Percentiles rank a stretch among this genome's conserved stretches.
phyloP scores from a whole-genome alignment of 2,329 filamentous ascomycete species.

The Escovopsis sp. region DNA sequence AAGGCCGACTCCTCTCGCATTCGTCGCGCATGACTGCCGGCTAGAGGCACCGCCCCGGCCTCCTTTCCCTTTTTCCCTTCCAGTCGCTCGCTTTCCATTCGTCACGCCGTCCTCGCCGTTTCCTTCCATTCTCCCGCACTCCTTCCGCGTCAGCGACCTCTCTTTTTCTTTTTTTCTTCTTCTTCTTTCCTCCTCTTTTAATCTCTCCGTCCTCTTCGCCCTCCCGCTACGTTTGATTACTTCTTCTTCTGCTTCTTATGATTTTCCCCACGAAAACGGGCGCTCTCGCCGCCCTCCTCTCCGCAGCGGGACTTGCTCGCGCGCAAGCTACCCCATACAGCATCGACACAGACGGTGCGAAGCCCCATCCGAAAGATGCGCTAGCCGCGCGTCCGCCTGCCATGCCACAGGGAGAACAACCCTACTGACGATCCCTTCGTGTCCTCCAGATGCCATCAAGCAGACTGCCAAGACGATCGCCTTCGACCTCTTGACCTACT shows the following conservation, averaged over 20 bases:
- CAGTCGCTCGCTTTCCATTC: neutral
- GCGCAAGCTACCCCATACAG: constrained; percentile 3
- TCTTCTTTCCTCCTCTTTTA: too few species aligned
- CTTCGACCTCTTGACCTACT: constrained; percentile 31
- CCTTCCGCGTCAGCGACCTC: too few species aligned
- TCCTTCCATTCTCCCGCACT: too few species aligned
- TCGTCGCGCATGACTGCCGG: neutral
- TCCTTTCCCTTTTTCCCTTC: neutral
- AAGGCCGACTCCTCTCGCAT: neutral
- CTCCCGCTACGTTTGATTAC: neutral
- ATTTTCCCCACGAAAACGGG: constrained; percentile 1
- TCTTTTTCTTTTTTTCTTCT: too few species aligned
- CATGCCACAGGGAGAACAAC: neutral
- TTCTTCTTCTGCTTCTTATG: neutral
- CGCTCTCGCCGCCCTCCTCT: constrained; percentile 3
- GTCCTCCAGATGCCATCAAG: constrained; percentile 21
- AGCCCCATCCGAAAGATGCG: neutral
- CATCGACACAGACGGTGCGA: constrained; percentile 1
- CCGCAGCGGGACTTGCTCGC: constrained; percentile 1
- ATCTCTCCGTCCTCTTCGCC: neutral
- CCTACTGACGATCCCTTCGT: constrained; percentile 1
- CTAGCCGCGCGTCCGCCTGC: neutral
- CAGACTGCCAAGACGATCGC: constrained; percentile 24
- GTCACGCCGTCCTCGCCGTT: too few species aligned
- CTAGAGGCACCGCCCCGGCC: neutral